Evolutionary conservation across 2,329 filamentous ascomycete species (phyloP).

Genomic region (Tricladium varicosporioides): DNA sequence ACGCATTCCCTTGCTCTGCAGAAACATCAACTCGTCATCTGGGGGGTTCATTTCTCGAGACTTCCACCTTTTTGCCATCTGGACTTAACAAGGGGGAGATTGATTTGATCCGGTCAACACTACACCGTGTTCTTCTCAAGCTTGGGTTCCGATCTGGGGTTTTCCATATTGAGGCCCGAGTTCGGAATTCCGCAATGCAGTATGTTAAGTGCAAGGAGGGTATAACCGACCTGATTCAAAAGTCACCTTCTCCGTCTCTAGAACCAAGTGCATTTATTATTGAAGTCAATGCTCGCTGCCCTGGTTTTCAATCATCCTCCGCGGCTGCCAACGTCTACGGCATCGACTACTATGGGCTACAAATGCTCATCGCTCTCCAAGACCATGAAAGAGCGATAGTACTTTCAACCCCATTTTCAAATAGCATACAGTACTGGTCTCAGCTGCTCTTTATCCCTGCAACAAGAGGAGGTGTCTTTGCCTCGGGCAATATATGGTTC

Average conservation of each 20-base stretch:
- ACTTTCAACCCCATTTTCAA: constrained; percentile 25
- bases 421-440: constrained; percentile 15
- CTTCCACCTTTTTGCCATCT: constrained; percentile 23
- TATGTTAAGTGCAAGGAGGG: constrained; percentile 14
- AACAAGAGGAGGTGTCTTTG: not conserved
- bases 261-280: constrained; percentile 20
- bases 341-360: constrained; percentile 25
- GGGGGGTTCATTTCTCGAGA: constrained; percentile 14
- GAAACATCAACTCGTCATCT: not conserved
- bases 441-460: constrained; percentile 3
- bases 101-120: constrained; percentile 11
- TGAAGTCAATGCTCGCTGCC: constrained; percentile 32
- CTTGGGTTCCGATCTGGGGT: constrained; percentile 29
- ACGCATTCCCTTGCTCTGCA: constrained; percentile 7
- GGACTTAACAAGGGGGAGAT: constrained; percentile 24
- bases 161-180: constrained; percentile 33
- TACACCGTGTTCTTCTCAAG: constrained; percentile 24
- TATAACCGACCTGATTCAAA: constrained; percentile 16
- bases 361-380: constrained; percentile 16
- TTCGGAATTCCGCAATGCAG: constrained; percentile 24
- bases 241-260: not conserved
- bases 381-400: constrained; percentile 21
- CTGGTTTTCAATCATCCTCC: constrained; percentile 17
- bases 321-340: constrained; percentile 22
- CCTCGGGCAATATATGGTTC: not conserved